phyloP scores from a whole-genome alignment of 2,329 filamentous ascomycete genomes.

The Arthrocladium fulminans region DNA sequence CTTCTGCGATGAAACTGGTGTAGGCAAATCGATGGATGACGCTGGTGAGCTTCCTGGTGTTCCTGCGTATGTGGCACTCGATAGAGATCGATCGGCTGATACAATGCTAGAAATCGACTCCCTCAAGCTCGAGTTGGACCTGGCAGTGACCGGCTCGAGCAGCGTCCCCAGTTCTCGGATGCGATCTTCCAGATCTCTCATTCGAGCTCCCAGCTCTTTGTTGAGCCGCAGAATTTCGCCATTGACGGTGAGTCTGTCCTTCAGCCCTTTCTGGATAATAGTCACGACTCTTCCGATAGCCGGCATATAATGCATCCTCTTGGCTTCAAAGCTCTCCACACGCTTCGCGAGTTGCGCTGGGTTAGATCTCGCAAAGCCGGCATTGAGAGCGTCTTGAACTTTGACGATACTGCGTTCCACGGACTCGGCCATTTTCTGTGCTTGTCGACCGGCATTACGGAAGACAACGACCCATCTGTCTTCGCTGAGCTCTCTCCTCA shows the following conservation, averaged over 20 bases:
- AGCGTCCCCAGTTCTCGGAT: constrained; percentile 68
- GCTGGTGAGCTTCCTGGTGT: constrained; percentile 65
- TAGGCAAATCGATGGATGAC: constrained; percentile 52
- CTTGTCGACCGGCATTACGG: constrained; percentile 80
- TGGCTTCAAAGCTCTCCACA: constrained; percentile 87
- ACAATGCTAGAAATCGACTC: constrained; percentile 91
- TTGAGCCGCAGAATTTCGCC: constrained; percentile 85
- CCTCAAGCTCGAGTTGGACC: constrained; percentile 64
- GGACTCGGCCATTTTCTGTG: constrained; percentile 93
- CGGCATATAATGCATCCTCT: constrained; percentile 86
- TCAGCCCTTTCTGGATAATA: constrained; percentile 92
- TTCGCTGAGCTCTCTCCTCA: constrained; percentile 84
- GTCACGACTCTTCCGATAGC: constrained; percentile 84
- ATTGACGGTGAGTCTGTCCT: constrained; percentile 90
- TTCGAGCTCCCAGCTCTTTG: constrained; percentile 74
- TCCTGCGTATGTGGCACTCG: constrained; percentile 58
- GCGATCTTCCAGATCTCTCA: constrained; percentile 64
- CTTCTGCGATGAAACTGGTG: constrained; percentile 44
- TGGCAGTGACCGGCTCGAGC: constrained; percentile 59
- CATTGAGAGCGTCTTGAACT: constrained; percentile 69
- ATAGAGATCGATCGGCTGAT: constrained; percentile 64
- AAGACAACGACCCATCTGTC: constrained; percentile 96
- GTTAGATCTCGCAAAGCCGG: constrained; percentile 63
- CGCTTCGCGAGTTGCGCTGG: constrained; percentile 65
- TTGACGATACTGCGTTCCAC: constrained; percentile 80